phyloP scores from a whole-genome alignment of 2,329 filamentous ascomycete species.

The Drechslerella stenobrocha region DNA sequence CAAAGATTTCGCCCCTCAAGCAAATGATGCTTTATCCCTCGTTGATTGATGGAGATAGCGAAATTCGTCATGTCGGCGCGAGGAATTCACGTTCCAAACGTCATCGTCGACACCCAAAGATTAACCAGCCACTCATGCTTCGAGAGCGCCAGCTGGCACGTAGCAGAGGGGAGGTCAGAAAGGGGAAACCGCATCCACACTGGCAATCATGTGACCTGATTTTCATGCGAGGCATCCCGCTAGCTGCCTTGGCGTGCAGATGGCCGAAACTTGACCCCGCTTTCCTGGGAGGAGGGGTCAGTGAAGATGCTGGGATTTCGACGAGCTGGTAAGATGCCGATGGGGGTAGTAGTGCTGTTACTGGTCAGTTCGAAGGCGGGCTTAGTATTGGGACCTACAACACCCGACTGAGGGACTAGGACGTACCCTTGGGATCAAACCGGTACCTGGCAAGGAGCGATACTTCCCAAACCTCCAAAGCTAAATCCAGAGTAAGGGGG shows the following conservation, averaged over 20 bases:
- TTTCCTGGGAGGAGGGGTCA: constrained; percentile 23
- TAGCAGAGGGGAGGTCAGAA: constrained; percentile 3
- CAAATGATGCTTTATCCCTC: constrained; percentile 11
- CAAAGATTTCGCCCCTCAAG: constrained; percentile 25
- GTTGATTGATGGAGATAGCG: neutral
- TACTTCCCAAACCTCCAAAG: neutral
- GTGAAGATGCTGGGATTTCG: constrained; percentile 22
- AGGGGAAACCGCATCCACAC: constrained; percentile 37
- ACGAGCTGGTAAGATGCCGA: constrained; percentile 31
- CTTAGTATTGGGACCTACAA: constrained; percentile 13
- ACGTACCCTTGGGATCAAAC: constrained; percentile 12
- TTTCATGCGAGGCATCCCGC: constrained; percentile 49
- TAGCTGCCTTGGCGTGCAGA: constrained; percentile 45
- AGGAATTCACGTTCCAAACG: constrained; percentile 1
- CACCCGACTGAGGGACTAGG: constrained; percentile 13
- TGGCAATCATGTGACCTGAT: constrained; percentile 45
- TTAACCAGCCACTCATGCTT: constrained; percentile 7
- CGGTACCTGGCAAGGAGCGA: constrained; percentile 4
- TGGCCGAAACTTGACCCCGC: constrained; percentile 32
- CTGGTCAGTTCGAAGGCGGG: constrained; percentile 14
- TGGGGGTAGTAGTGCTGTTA: constrained; percentile 20
- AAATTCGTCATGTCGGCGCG: neutral
- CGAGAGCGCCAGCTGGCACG: constrained; percentile 9
- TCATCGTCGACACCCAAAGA: neutral
- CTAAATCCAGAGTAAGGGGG: too few species aligned